These are phyloP conservation scores for Rhynchosporium agropyri DNA, from an alignment of 2,329 filamentous ascomycete species.

Conservation along the genomic window DNA sequence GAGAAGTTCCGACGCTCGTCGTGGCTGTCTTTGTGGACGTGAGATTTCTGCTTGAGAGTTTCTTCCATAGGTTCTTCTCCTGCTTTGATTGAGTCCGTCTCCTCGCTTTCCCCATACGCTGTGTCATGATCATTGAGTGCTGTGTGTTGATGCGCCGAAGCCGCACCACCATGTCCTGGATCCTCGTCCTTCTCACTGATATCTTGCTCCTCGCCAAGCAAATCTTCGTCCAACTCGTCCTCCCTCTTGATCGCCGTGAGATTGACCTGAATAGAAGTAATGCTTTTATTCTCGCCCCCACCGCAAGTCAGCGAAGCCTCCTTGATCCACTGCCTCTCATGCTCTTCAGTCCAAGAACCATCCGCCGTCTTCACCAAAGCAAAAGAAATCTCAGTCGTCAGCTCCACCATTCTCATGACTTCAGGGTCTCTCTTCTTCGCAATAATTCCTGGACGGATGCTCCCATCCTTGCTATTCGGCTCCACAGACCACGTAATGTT, in stretches of 20 bases:
- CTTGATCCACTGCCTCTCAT: slow-evolving; percentile 11
- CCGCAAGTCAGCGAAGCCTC: slow-evolving; percentile 8
- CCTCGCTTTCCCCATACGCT: neutral
- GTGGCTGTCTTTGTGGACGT: slow-evolving; percentile 5
- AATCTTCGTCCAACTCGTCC: too few relatives aligned
- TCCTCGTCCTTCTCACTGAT: neutral
- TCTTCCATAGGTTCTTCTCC: neutral
- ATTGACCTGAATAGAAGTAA: slow-evolving; percentile 10
- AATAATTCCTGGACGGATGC: slow-evolving; percentile 2
- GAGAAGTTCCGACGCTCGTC: slow-evolving; percentile 11
- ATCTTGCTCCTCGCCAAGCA: too few relatives aligned
- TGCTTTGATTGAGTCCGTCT: neutral
- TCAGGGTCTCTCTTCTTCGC: slow-evolving; percentile 6
- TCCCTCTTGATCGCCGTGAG: neutral
- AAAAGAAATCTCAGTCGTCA: slow-evolving; percentile 2
- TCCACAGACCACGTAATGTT: slow-evolving; percentile 6
- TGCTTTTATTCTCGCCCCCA: neutral
- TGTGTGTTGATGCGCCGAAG: neutral
- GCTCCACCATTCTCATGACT: neutral
- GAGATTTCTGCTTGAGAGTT: slow-evolving; percentile 1
- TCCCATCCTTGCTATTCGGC: slow-evolving; percentile 3
- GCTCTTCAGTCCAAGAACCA: slow-evolving; percentile 10
- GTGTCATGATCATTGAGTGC: neutral
- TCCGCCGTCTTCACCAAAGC: neutral
- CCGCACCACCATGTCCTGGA: neutral